Conservation (phyloP, 768 basidiomycete species). For the Macrolepiota dolichaula region DNA sequence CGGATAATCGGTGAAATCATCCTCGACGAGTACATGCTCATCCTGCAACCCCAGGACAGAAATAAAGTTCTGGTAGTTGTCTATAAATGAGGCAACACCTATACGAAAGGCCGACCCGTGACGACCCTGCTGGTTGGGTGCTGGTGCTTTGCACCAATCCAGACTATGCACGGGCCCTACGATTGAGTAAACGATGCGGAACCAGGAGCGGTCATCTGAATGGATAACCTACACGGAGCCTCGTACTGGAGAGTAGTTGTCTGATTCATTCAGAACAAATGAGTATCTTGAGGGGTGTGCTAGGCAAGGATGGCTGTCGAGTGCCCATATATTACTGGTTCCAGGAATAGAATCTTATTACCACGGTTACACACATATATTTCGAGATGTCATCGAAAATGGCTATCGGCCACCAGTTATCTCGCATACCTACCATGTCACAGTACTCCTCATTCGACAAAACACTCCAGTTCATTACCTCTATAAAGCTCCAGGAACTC, state of each 20-base stretch:
- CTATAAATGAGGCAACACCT: constrained; percentile 80
- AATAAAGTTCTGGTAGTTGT: constrained; percentile 81
- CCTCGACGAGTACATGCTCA: constrained; percentile 84
- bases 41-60: constrained; percentile 79
- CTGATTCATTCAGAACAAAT: constrained; percentile 48
- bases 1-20: constrained; percentile 77
- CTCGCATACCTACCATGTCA: too few relatives aligned
- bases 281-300: neutral
- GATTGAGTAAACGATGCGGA: constrained; percentile 3
- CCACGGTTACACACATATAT: neutral
- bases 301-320: neutral
- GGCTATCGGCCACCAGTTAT: neutral
- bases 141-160: constrained; percentile 85
- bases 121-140: constrained; percentile 68
- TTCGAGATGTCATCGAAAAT: too few relatives aligned
- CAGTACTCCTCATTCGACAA: too few relatives aligned
- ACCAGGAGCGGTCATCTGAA: neutral
- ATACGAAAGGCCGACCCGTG: constrained; percentile 79
- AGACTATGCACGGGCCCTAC: constrained; percentile 83
- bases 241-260: constrained; percentile 78
- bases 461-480: constrained; percentile 37
- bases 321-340: neutral
- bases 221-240: constrained; percentile 66
- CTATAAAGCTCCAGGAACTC: constrained; percentile 39
- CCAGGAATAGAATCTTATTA: neutral